Evolutionary conservation across 2,329 filamentous ascomycete genomes (phyloP).

Genomic region (Dactylellina drechsleri): DNA sequence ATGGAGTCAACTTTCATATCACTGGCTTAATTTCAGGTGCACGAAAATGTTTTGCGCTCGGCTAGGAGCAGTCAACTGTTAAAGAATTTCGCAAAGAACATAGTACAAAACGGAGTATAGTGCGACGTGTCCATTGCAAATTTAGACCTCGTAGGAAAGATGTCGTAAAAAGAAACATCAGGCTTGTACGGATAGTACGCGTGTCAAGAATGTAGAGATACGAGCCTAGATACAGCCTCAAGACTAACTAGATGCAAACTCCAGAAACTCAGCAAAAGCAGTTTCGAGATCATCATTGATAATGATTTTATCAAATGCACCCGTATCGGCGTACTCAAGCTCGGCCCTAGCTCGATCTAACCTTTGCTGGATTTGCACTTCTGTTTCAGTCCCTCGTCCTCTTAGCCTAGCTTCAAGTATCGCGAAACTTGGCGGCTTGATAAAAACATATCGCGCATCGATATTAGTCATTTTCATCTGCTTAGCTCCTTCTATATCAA

Average conservation of each 20-base stretch:
- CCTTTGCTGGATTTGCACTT: conserved; percentile 65
- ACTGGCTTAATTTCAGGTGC: too few relatives aligned
- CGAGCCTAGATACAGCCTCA: too few relatives aligned
- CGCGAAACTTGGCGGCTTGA: conserved; percentile 64
- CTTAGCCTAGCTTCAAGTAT: conserved; percentile 63
- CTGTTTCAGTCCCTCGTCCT: conserved; percentile 63
- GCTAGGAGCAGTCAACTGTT: too few relatives aligned
- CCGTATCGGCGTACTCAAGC: conserved; percentile 64
- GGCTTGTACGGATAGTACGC: too few relatives aligned
- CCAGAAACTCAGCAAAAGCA: conserved; percentile 66
- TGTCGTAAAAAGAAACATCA: too few relatives aligned
- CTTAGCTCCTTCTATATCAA: conserved; percentile 64
- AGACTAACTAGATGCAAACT: conserved; percentile 58
- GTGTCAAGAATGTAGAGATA: too few relatives aligned
- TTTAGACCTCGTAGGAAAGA: too few relatives aligned
- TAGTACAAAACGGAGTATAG: too few relatives aligned
- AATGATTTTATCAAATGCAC: conserved; percentile 67
- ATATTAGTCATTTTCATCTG: conserved; percentile 66
- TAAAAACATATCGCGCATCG: conserved; percentile 68
- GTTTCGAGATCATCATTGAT: conserved; percentile 67
- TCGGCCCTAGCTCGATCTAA: conserved; percentile 63
- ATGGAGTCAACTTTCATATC: too few relatives aligned
- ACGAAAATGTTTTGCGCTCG: too few relatives aligned
- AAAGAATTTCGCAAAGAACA: too few relatives aligned
- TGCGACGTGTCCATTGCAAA: too few relatives aligned